Evolutionary conservation across 2,329 filamentous ascomycete species (phyloP), one percentile per base, ranked within the genome.

Genomic region (Rhynchosporium secalis): DNA sequence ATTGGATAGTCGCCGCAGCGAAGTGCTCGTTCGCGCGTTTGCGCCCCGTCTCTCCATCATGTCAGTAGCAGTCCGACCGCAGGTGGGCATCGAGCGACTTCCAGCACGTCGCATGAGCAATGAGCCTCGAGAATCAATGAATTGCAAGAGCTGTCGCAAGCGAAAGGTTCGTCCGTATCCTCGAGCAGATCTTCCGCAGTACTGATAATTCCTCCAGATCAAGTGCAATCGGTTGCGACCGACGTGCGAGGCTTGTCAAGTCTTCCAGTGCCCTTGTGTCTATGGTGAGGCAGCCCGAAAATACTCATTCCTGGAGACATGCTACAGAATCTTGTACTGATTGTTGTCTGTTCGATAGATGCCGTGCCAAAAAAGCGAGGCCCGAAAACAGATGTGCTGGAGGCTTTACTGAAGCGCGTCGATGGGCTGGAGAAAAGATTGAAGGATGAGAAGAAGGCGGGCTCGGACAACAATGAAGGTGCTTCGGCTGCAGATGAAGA

Each of bases 101-200:
- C 72, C 72, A 55, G 67, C 68, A 62, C 69, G 72, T 54, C 71
- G 72, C 58, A 71, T 74, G 71, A 73, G 71, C 68, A 73, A 73
- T 67, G 74, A 95, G 75, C 90, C 90, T 46, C 86, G 90, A 71
- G 92, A 96, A 80, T 90, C 90, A 40, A 96, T 96, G 92, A 96
- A 96, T 76, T 96, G 92, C 85, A 96, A 96, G 77, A 95, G 91
- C 61, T 96, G 92, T 80, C 86, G 92, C 70, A 96, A 96, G 78
- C 84, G 92, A 78, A 96, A 96, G 88, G 91, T 94, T 76, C 54
- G 79, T 64, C 31, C 0, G 40, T 29, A 5, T 20, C n/a, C 15
- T n/a, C 8, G 20, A 63, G 58, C 15, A 71, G 58, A 61, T 70
- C 48, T 67, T 69, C 60, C 64, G 52, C 51, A n/a, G 46, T 40